Base-by-base conservation (phyloP, 2,329 filamentous ascomycete genomes). In the Penicillium sumatraense region DNA sequence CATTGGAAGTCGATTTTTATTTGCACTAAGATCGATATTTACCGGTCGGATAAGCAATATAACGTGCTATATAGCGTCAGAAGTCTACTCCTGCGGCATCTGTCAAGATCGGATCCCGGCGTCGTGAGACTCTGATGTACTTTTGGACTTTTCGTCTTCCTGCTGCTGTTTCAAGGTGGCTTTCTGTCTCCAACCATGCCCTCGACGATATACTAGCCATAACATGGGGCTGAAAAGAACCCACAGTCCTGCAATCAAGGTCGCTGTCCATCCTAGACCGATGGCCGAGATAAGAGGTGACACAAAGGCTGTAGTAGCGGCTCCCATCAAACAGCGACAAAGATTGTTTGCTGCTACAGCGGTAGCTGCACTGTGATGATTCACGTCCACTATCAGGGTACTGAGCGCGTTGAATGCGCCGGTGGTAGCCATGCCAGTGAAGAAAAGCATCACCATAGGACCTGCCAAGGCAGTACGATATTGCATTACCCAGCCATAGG, bases 371-470 rank as follows among this genome's bases (percentile, higher is more conserved):
- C 59, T 61, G 13, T 60, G 38, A 5, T 57, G 41, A 44, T 69
- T 57, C 11, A 76, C 67, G 59, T 80, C 78, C 0, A 80, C 68
- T 23, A 80, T 68, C 44, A 84, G 60, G 0, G 79, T 78, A 38
- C 72, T 80, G 8, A 77, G 61, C 8, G 70, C 67, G 38, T 78
- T 75, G 51, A 74, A 78, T 0, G 70, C 57, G 58, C 31, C 72
- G 56, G 54, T 71, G 70, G 61, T 51, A 53, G 67, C 50, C 68
- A 76, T 23, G 49, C 72, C 46, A 49, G 44, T 64, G 27, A 75
- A 63, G 44, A 75, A 75, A 2, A 72, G 56, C 23, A 74, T 57
- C 14, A 75, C 64, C 1, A 75, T 58, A 5, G 71, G 64, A 0
- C 62, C 72, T 0, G 72, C 67, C 5, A 77, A 60, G 6, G 66